Base-by-base conservation (phyloP, 73 alveolate species). In the Blepharisma stoltei region DNA sequence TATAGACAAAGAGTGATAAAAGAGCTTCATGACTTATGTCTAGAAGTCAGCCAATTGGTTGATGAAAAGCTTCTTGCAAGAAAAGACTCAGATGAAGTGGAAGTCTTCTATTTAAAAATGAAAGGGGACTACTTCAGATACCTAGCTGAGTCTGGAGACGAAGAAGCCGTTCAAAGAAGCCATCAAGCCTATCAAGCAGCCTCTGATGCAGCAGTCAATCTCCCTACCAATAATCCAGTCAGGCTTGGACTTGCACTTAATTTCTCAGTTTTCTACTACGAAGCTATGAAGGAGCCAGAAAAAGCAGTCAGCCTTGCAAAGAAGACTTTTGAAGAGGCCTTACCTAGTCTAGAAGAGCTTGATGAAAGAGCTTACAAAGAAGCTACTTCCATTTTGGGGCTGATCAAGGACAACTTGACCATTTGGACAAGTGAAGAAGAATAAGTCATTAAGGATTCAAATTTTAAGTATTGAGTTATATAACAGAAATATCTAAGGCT, bases 81-180 rank as follows among this genome's bases (percentile, higher is more conserved):
- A 67, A 88, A 85, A 11, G 54, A 75, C 49, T 85, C 78, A 32
- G 94, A 55, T 41, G 95, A 89, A 76, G 78, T 88, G 20, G 88
- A 92, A 78, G 86, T 91, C 23, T 92, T 86, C 90, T 92, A 77
- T 80, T 70, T 83, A 49, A 92, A 92, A 78, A 85, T 92, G 87
- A 90, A 87, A 69, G 97, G 92, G 5, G 97, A 92, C 78, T 89
- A 86, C 67, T 85, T 85, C 83, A 86, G 97, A 84, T 91, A 88
- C 71, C 78, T 91, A 7, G 88, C 91, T 6, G 97, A 91, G 81
- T 70, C 80, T 82, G 95, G 92, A 21, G 71, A 66, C 54, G 94
- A 85, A 37, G 92, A 54, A 45, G 73, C 67, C 70, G 84, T 87
- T 67, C 89, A 88, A 70, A 88, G 81, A 81, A 94, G 81, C 37